phyloP scores from a whole-genome alignment of 1,284 basidiomycete species.

The Jaminaea rosea region DNA sequence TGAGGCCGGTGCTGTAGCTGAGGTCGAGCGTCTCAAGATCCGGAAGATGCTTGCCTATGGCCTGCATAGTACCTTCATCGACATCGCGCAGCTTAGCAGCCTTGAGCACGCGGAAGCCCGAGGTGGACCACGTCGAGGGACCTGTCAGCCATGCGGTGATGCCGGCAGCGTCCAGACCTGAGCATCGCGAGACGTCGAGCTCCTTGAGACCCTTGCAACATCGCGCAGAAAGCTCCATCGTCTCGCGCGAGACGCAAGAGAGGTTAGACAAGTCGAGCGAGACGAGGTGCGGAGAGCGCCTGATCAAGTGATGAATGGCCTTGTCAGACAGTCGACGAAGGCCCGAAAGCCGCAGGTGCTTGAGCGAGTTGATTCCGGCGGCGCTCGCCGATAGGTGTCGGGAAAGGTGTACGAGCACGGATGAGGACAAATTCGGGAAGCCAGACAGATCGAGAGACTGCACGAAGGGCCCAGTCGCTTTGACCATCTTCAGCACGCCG shows the following conservation, averaged over 20 bases:
- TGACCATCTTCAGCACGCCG: not conserved
- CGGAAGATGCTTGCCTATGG: conserved; percentile 47
- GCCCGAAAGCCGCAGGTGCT: conserved; percentile 1
- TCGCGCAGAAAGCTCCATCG: conserved; percentile 59
- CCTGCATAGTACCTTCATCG: conserved; percentile 56
- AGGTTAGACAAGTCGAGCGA: conserved; percentile 62
- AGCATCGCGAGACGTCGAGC: conserved; percentile 68
- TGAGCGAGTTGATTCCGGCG: not conserved
- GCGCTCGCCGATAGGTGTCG: not conserved
- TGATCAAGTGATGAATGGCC: conserved; percentile 63
- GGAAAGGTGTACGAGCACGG: not conserved
- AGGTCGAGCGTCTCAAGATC: conserved; percentile 62
- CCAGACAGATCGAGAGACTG: not conserved
- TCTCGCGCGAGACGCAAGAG: conserved; percentile 60
- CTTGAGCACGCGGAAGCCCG: conserved; percentile 52
- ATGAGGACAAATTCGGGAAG: not conserved
- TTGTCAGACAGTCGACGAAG: conserved; percentile 53
- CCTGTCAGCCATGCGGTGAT: conserved; percentile 38
- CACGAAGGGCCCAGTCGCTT: conserved; percentile 2
- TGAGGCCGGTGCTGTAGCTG: conserved; percentile 58
- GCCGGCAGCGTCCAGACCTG: conserved; percentile 60
- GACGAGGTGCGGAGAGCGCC: conserved; percentile 59
- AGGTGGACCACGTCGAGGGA: conserved; percentile 53
- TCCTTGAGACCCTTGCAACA: conserved; percentile 56
- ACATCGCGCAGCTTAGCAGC: conserved; percentile 60